Evolutionary conservation across 768 basidiomycete genomes (phyloP).

Genomic region (Lactarius pseudohatsudake): DNA sequence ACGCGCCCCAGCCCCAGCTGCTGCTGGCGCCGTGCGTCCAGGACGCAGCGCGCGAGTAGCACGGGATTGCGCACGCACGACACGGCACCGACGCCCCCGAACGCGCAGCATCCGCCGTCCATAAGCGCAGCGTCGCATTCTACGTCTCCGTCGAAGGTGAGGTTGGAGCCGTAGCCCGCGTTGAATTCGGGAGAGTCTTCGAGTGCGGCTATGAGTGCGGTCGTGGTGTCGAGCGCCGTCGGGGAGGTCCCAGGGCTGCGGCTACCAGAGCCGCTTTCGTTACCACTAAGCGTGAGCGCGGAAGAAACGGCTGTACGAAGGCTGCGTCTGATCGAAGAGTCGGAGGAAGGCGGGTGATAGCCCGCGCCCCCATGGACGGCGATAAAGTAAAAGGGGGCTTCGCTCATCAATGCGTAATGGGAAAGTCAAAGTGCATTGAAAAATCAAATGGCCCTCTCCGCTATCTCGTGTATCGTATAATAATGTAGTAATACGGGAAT

Average conservation of each 20-base stretch:
- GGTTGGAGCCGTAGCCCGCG: constrained; percentile 73
- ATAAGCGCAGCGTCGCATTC: constrained; percentile 84
- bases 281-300: constrained; percentile 39
- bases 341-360: constrained; percentile 43
- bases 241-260: background rate
- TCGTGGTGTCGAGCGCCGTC: constrained; percentile 14
- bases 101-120: constrained; percentile 45
- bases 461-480: constrained; percentile 1
- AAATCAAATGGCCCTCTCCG: constrained; percentile 1
- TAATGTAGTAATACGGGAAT: constrained; percentile 21
- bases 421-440: background rate
- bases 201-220: constrained; percentile 1
- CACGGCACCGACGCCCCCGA: constrained; percentile 69
- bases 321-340: constrained; percentile 47
- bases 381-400: constrained; percentile 35
- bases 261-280: background rate
- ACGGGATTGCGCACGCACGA: constrained; percentile 74
- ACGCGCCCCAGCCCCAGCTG: constrained; percentile 46
- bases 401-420: background rate
- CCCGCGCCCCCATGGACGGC: constrained; percentile 83
- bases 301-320: constrained; percentile 51
- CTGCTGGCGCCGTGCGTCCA: constrained; percentile 48
- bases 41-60: constrained; percentile 52
- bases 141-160: constrained; percentile 69
- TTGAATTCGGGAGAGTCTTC: constrained; percentile 5